Evolutionary conservation across 306 rosid species (phyloP).

Genomic region (Cicer chorassanicum): DNA sequence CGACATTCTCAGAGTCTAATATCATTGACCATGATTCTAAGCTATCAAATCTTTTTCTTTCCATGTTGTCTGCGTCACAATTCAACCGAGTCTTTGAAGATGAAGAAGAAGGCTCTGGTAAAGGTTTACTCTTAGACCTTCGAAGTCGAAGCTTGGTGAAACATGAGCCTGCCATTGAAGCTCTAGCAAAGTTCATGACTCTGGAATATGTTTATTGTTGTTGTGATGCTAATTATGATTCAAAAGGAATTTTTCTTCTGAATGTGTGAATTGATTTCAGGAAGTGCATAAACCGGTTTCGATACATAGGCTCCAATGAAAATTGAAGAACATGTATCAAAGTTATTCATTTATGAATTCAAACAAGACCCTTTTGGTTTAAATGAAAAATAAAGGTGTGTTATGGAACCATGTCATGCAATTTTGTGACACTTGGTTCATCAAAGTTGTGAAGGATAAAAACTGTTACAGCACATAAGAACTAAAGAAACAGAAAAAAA

Average conservation of each 20-base stretch:
- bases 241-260: constrained; percentile 72
- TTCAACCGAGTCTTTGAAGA: constrained; percentile 58
- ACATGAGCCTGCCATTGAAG: constrained; percentile 75
- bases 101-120: constrained; percentile 60
- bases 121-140: constrained; percentile 71
- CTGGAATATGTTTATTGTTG: constrained; percentile 16
- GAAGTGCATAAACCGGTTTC: constrained; percentile 83
- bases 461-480: constrained; percentile 17
- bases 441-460: constrained; percentile 43
- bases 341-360: constrained; percentile 44
- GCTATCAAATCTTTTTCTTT: constrained; percentile 88
- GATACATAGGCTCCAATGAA: constrained; percentile 63
- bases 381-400: neutral
- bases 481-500: constrained; percentile 24
- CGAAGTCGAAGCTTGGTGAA: constrained; percentile 64
- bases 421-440: neutral
- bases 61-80: constrained; percentile 75
- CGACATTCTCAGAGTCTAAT: constrained; percentile 92
- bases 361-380: constrained; percentile 44
- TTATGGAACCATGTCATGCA: constrained; percentile 39
- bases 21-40: constrained; percentile 99
- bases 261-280: constrained; percentile 75
- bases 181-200: constrained; percentile 30
- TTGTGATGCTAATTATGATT: neutral
- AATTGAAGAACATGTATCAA: constrained; percentile 42